A percentile compares a stretch with the other conserved stretches of the same genome.
These are phyloP conservation scores for Castanea mollissima DNA, from an alignment of 306 rosid genomes.

Conservation along the genomic window DNA sequence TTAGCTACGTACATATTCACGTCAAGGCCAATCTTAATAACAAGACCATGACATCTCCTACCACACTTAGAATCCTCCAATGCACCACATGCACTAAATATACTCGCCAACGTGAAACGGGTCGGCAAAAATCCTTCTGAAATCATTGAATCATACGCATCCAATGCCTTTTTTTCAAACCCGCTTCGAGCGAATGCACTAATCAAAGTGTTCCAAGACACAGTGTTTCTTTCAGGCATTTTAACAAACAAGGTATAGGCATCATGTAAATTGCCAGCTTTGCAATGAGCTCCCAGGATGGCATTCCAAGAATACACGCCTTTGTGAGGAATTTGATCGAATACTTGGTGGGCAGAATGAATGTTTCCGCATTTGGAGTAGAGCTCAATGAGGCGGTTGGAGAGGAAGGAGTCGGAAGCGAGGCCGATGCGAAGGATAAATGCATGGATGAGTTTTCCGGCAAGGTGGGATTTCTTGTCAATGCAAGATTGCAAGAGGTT, in stretches of 20 bases:
- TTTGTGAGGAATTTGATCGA: slow-evolving; percentile 43
- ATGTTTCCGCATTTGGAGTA: slow-evolving; percentile 53
- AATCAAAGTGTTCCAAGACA: slow-evolving; percentile 63
- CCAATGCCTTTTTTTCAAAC: slow-evolving; percentile 45
- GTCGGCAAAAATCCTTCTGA: slow-evolving; percentile 53
- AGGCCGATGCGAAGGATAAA: slow-evolving; percentile 39
- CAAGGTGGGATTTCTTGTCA: slow-evolving; percentile 35
- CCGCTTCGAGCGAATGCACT: slow-evolving; percentile 53
- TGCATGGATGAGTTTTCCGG: slow-evolving; percentile 56
- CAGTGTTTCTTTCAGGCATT: slow-evolving; percentile 67
- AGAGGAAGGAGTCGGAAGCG: slow-evolving; percentile 48
- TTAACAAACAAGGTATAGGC: slow-evolving; percentile 45
- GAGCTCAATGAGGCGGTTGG: slow-evolving; percentile 52
- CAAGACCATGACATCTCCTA: slow-evolving; percentile 58
- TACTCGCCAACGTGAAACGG: slow-evolving; percentile 56
- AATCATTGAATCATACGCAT: slow-evolving; percentile 48
- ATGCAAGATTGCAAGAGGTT: slow-evolving; percentile 59
- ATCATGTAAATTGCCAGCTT: slow-evolving; percentile 26
- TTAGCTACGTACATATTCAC: slow-evolving; percentile 52
- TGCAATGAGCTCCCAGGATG: slow-evolving; percentile 48
- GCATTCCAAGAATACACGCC: slow-evolving; percentile 77
- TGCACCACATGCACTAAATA: slow-evolving; percentile 58
- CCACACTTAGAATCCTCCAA: slow-evolving; percentile 48
- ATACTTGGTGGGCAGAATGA: slow-evolving; percentile 38
- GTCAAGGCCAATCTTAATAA: slow-evolving; percentile 53